Evolutionary conservation across 129 eudicot genomes (phyloP), one percentile per base, ranked within the genome.

Genomic region (Ambrosia trifida): DNA sequence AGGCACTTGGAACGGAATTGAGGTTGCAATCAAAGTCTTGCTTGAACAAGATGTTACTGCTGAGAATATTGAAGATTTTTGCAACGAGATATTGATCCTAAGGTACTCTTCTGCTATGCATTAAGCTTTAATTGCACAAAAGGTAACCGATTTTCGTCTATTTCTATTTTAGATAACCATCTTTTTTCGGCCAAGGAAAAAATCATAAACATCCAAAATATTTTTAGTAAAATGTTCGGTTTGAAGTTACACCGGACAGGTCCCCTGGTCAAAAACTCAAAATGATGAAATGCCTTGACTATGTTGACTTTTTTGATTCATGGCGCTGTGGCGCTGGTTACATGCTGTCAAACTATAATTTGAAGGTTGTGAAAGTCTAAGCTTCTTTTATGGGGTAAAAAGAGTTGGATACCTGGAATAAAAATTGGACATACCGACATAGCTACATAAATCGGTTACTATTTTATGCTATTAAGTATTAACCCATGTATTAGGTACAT

Each of bases 1-100:
- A 33, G 98, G 98, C 33, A 76, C 82, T 35, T 93, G 98, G 96
- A 93, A 93, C 67, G 98, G 98, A 64, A 83, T 80, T 65, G 88
- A 85, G 73, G 96, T 93, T 82, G 98, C 91, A 64, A 85, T 93
- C 68, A 93, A 93, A 82, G 91, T 93, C 4, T 89, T 93, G 63
- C 89, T 93, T 53, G 96, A 89, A 72, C 96, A 93, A 72, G 98
- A 87, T 14, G 76, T 85, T 46, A 87, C 85, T 47, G 86, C 79
- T 56, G 98, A 93, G 64, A 93, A 93, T 71, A 85, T 89, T 44
- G 95, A 89, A 83, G 96, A 93, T 72, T 89, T 93, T 68, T 89
- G 90, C 88, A 93, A 87, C 67, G 98, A 93, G 78, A 89, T 93
- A 69, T 85, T 95, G 18, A 89, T 93, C 81, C 81, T 89, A 64